Base-by-base conservation (phyloP, 768 basidiomycete species). In the Phylloporus sp. region DNA sequence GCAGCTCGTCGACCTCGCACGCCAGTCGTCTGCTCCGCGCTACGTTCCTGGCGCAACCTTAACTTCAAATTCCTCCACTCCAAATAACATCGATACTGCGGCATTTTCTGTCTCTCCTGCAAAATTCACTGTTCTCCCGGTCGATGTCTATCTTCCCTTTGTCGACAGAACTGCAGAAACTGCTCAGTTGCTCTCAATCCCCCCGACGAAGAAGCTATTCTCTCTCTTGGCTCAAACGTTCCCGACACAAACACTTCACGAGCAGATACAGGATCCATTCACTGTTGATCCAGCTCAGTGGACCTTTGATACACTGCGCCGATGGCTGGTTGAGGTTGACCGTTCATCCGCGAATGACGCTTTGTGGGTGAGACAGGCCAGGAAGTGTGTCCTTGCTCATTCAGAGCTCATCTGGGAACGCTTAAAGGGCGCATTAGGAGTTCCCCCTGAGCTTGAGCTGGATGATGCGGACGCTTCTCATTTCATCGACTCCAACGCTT, bases 401-500 rank as follows among this genome's bases (percentile, higher is more conserved):
- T 87, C 84, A 13, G 92, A 95, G 61, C 80, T 92, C 35, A 85
- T 95, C 49, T 97, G 93, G 93, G 91, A 95, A 67, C 80, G 91
- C 50, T 73, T 95, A 61, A 94, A 93, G 61, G 86, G 83, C 27
- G 91, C 89, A 0, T 73, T 97, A 2, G 93, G 93, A 5, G 85
- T 93, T 5, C 92, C 93, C 10, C 86, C 85, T 0, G 91, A 95
- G 60, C 74, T 95, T 20, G 86, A 91, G 57, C 69, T 82, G 28
- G 84, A 87, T 40, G 78, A 76, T n/a, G 18, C 22, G 23, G 55
- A 56, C 8, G 23, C 24, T 7, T 20, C 7, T 36, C n/a, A 22
- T 49, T 45, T 22, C 27, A 10, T 47, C 11, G 45, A 41, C 2
- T 12, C 39, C 39, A 28, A 53, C n/a, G 7, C 11, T 4, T 16